Evolutionary conservation across 2,329 filamentous ascomycete species (phyloP), one percentile per base, ranked within the genome.

Genomic region (Colletotrichum filicis): DNA sequence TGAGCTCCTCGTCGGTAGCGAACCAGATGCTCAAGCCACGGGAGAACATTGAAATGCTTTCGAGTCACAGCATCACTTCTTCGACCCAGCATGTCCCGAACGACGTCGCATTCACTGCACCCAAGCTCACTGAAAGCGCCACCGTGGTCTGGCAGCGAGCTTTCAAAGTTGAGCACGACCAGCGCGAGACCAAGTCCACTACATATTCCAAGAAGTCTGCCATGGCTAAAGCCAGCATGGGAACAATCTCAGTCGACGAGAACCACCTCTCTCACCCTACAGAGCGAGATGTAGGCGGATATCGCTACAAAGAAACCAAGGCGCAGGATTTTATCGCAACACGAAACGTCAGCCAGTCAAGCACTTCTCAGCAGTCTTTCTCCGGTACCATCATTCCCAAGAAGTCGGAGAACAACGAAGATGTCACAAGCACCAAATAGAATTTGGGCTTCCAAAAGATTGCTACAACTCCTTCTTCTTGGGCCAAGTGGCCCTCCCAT

Each of bases 401-500:
- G 9, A 66, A 46, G 7, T 66, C 59, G 26, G 63, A 16, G 14
- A 26, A 19, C 28, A 19, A 55, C 14, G 53, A 53, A 53, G 42
- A 24, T 46, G n/a, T 32, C 28, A 30, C 14, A 24, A 24, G 65
- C 3, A 52, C 69, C 58, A 37, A 65, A 19, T 65, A 73, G 66
- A 32, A 60, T 6, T 60, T 49, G 59, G 66, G 32, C 26, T 68
- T 63, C 68, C 67, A 64, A 26, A 73, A 69, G 42, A 42, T 71
- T 7, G 66, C 68, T 11, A 64, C 46, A 5, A 78, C 78, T 32
- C 80, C 80, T 5, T 75, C 74, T 16, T 78, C 82, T 8, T 84
- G 83, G 82, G 76, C 82, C 11, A 82, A 68, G 32, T 83, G 79
- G 65, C 77, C 80, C 22, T 82, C 82, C 3, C 76, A 80, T 37